Conservation (phyloP, 305 asterid species). For the Fraxinus velutina region DNA sequence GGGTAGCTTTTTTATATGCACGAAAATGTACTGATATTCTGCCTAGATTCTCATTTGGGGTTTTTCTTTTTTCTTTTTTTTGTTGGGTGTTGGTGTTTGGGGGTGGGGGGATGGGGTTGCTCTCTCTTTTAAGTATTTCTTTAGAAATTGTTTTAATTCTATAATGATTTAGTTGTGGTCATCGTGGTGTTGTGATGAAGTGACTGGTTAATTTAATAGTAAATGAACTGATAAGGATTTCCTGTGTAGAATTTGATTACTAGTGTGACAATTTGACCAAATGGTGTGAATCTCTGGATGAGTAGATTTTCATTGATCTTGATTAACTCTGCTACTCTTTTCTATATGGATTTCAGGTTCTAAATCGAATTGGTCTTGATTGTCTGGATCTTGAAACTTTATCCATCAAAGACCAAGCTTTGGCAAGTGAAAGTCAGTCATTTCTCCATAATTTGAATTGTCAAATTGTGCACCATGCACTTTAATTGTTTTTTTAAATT, state of each 20-base stretch:
- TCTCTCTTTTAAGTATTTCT: not conserved
- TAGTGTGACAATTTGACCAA: not conserved
- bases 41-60: not conserved
- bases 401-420: constrained; percentile 74
- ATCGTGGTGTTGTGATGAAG: not conserved
- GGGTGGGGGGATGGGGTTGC: not conserved
- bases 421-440: constrained; percentile 72
- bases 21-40: not conserved
- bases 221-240: not conserved
- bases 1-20: not conserved
- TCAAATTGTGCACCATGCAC: constrained; percentile 15
- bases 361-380: constrained; percentile 57
- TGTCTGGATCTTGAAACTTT: constrained; percentile 67
- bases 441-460: constrained; percentile 19
- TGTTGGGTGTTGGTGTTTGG: not conserved
- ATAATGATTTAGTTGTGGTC: not conserved
- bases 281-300: not conserved
- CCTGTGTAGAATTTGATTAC: not conserved
- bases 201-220: not conserved
- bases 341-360: constrained; percentile 50
- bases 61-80: not conserved
- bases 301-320: constrained; percentile 6
- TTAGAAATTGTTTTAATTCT: not conserved
- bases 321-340: not conserved
- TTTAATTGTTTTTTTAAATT: constrained; percentile 24